Percentiles rank a stretch among this genome's conserved stretches.
These are phyloP conservation scores for Chloranthus sessilifolius DNA, from an alignment of 164 flowering plant genomes.

Conservation along the genomic window DNA sequence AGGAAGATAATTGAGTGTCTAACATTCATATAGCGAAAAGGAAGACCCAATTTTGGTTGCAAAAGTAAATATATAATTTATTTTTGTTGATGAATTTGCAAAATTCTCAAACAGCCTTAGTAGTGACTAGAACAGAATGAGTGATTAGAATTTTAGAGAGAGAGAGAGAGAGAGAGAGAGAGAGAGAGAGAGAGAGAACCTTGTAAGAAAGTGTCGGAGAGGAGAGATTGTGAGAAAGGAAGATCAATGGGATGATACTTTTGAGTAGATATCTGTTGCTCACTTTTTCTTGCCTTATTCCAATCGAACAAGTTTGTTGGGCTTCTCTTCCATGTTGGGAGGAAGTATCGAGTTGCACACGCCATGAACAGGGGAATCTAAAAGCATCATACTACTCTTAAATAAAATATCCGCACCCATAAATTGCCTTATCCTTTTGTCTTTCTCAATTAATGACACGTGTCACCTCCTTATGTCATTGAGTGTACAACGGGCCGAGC, in stretches of 20 bases:
- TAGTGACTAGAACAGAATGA: background rate
- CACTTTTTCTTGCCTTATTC: conserved; percentile 38
- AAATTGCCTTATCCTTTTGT: no score
- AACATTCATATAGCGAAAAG: background rate
- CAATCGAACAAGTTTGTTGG: conserved; percentile 58
- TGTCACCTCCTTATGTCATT: no score
- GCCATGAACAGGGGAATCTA: conserved; percentile 13
- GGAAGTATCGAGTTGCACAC: conserved; percentile 9
- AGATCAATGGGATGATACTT: conserved; percentile 70
- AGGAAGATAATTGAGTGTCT: background rate
- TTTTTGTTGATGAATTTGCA: background rate
- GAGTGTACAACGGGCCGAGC: no score
- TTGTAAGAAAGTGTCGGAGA: conserved; percentile 59
- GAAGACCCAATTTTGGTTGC: background rate
- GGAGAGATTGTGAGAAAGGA: conserved; percentile 69
- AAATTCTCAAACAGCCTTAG: background rate
- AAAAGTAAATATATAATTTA: background rate
- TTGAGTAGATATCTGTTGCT: conserved; percentile 35
- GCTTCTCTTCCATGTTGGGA: conserved; percentile 21
- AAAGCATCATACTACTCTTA: no score
- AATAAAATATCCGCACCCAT: no score
- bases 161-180: conserved; percentile 9
- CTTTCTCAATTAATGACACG: no score
- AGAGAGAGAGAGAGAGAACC: conserved; percentile 37
- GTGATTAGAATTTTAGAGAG: background rate